Evolutionary conservation across 371 early-diverging fungal species (phyloP).

Genomic region (Modicella reniformis): DNA sequence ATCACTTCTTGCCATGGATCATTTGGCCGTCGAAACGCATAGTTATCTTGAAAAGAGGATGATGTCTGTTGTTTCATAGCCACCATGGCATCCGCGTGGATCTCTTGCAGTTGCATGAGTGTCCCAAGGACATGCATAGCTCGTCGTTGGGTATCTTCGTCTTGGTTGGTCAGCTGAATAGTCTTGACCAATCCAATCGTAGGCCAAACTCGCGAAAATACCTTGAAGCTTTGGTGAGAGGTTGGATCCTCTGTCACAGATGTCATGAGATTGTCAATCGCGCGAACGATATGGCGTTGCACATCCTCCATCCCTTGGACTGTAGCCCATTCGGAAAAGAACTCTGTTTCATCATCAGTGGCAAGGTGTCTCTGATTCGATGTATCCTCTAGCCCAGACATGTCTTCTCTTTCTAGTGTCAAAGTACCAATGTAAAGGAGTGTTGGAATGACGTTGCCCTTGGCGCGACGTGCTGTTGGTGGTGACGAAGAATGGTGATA

Average conservation of each 20-base stretch:
- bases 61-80: slow-evolving; percentile 14
- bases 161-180: slow-evolving; percentile 47
- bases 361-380: slow-evolving; percentile 28
- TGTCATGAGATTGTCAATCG: slow-evolving; percentile 54
- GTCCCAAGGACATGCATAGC: slow-evolving; percentile 53
- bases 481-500: slow-evolving; percentile 46
- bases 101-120: slow-evolving; percentile 39
- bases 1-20: background rate
- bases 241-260: slow-evolving; percentile 25
- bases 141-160: slow-evolving; percentile 53
- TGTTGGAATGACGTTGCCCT: slow-evolving; percentile 60
- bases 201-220: slow-evolving; percentile 52
- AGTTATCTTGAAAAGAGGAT: background rate
- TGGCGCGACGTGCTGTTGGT: slow-evolving; percentile 46
- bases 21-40: background rate
- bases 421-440: slow-evolving; percentile 56
- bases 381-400: no score
- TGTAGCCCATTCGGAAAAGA: slow-evolving; percentile 29
- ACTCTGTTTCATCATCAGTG: background rate
- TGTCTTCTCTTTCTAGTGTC: slow-evolving; percentile 41
- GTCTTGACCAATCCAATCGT: slow-evolving; percentile 52
- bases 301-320: slow-evolving; percentile 51
- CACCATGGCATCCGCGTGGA: slow-evolving; percentile 27
- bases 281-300: slow-evolving; percentile 55
- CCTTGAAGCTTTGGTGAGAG: slow-evolving; percentile 43